phyloP scores from a whole-genome alignment of 345 rosid genomes.

The Limnanthes douglasii region DNA sequence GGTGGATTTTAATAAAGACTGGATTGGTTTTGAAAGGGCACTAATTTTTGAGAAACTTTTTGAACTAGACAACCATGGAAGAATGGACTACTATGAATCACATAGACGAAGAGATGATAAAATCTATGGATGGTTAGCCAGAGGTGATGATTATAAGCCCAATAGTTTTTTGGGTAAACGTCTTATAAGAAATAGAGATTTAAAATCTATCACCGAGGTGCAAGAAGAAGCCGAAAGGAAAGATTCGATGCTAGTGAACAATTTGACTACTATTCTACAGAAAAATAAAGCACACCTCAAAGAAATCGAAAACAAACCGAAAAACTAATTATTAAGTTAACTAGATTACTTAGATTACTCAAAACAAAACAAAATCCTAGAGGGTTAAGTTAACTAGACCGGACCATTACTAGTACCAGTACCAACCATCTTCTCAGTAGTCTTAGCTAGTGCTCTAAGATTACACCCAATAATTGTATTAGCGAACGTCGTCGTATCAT shows the following conservation, averaged over 20 bases:
- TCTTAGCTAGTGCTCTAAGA: no score
- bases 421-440: no score
- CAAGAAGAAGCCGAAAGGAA: conserved; percentile 35
- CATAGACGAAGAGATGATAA: conserved; percentile 16
- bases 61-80: conserved; percentile 27
- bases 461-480: conserved; percentile 44
- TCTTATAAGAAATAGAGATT: conserved; percentile 38
- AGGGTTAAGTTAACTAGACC: no score
- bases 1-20: conserved; percentile 50
- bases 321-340: no score
- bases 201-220: conserved; percentile 36
- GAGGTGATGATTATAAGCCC: conserved; percentile 35
- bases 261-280: conserved; percentile 27
- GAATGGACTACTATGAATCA: conserved; percentile 18
- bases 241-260: conserved; percentile 21
- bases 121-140: conserved; percentile 69
- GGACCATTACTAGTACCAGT: no score
- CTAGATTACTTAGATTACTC: no score
- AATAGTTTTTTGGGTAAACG: conserved; percentile 18
- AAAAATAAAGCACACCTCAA: conserved; percentile 18
- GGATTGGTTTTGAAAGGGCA: conserved; percentile 49
- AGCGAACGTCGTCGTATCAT: conserved; percentile 36
- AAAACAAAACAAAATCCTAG: no score
- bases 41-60: conserved; percentile 40
- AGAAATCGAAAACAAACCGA: conserved; percentile 37